Conservation (phyloP, 495 filamentous ascomycete species). For the Aspergillus asperescens region DNA sequence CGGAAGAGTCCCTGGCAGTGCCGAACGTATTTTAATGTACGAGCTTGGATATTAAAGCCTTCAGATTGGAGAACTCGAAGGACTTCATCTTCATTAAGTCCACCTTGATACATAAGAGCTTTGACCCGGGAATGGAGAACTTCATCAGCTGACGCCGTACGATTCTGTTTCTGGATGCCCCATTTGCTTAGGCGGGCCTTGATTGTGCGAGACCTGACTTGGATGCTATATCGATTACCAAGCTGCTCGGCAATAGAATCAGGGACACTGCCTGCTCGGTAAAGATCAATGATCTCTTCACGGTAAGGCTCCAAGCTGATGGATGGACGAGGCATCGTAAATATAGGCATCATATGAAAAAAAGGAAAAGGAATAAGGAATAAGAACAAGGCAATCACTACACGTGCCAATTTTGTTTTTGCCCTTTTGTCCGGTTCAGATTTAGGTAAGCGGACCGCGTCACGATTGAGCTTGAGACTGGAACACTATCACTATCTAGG, state of each 20-base stretch:
- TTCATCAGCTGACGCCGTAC: background rate
- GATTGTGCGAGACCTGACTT: background rate
- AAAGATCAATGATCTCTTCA: background rate
- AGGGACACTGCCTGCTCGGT: background rate
- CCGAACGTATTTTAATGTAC: background rate
- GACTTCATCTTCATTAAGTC: background rate
- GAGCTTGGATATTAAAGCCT: background rate
- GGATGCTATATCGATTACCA: background rate
- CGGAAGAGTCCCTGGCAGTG: too few relatives aligned
- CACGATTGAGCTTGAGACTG: too few relatives aligned
- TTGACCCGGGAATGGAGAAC: background rate
- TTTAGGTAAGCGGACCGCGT: too few relatives aligned
- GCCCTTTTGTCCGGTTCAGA: too few relatives aligned
- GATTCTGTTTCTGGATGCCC: background rate
- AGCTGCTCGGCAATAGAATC: background rate
- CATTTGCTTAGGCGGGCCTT: background rate
- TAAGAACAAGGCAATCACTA: too few relatives aligned
- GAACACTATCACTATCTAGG: too few relatives aligned
- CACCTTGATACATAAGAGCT: background rate
- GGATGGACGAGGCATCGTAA: background rate
- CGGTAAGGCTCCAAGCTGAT: background rate
- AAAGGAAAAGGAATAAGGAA: too few relatives aligned
- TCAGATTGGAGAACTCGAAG: background rate
- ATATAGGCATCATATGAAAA: too few relatives aligned
- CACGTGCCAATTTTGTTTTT: too few relatives aligned